Percentiles rank a stretch among this genome's conserved stretches.
phyloP scores from a whole-genome alignment of 2,329 filamentous ascomycete genomes.

The Phialophora chinensis region DNA sequence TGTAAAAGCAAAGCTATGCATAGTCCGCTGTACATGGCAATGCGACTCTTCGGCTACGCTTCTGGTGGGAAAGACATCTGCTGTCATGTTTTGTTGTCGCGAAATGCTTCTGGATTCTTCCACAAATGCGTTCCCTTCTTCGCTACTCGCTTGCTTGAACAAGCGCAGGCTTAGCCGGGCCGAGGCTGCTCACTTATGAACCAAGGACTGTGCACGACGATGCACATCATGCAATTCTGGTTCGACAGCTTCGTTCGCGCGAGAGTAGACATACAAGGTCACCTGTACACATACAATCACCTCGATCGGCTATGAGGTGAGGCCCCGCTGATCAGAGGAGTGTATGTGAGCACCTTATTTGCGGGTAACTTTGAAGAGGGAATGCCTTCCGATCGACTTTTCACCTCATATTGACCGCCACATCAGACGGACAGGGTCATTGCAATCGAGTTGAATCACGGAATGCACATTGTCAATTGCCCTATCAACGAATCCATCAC shows the following conservation, averaged over 20 bases:
- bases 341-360: slow-evolving; percentile 19
- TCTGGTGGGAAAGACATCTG: too few species aligned
- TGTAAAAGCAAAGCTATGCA: too few species aligned
- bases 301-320: slow-evolving; percentile 13
- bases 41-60: too few species aligned
- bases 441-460: slow-evolving; percentile 5
- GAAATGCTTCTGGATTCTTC: too few species aligned
- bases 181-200: too few species aligned
- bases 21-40: too few species aligned
- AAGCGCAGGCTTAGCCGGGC: too few species aligned
- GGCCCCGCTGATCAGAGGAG: slow-evolving; percentile 1
- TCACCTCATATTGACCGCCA: slow-evolving; percentile 8
- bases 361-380: neutral
- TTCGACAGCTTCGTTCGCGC: neutral
- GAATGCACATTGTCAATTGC: too few species aligned
- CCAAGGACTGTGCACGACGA: too few species aligned
- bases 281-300: slow-evolving; percentile 12
- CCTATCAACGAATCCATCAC: neutral
- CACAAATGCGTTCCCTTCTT: too few species aligned
- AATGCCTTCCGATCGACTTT: slow-evolving; percentile 9
- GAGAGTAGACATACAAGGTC: neutral
- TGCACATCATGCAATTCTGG: neutral
- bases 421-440: slow-evolving; percentile 14
- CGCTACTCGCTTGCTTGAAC: too few species aligned
- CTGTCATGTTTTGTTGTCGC: too few species aligned